Conservation (phyloP, 2,329 filamentous ascomycete species). For the Fusarium robinianum region DNA sequence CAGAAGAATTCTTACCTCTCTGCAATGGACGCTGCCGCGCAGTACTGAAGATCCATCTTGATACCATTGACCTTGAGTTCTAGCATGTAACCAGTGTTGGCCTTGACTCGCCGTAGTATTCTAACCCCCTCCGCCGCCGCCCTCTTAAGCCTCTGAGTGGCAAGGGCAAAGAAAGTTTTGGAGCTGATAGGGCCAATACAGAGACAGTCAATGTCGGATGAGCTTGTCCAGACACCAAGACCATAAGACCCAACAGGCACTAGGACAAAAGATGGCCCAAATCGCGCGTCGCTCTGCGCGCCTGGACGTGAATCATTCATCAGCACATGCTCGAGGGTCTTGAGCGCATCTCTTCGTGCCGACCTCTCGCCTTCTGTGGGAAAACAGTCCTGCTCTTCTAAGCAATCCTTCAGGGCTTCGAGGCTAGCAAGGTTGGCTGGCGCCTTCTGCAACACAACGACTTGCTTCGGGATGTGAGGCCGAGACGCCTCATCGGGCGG, state of each 20-base stretch:
- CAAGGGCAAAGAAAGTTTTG: constrained; percentile 64
- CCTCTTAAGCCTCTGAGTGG: constrained; percentile 57
- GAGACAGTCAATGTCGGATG: constrained; percentile 68
- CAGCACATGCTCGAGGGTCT: constrained; percentile 49
- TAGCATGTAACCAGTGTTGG: constrained; percentile 65
- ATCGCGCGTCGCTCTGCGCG: constrained; percentile 14
- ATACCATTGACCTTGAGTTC: constrained; percentile 63
- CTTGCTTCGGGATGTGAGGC: constrained; percentile 6
- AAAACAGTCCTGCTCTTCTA: constrained; percentile 47
- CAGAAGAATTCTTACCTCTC: constrained; percentile 46
- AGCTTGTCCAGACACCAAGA: constrained; percentile 62
- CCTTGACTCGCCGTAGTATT: constrained; percentile 61
- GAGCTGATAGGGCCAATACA: constrained; percentile 66
- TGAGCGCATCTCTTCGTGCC: constrained; percentile 50
- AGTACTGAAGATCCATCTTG: constrained; percentile 69
- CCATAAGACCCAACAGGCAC: constrained; percentile 69
- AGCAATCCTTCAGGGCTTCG: constrained; percentile 44
- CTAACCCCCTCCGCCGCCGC: constrained; percentile 49
- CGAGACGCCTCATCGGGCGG: neutral
- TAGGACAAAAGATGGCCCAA: constrained; percentile 50
- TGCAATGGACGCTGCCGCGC: constrained; percentile 59
- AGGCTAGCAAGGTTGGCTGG: constrained; percentile 38
- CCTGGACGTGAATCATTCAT: constrained; percentile 38
- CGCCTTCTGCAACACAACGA: constrained; percentile 41
- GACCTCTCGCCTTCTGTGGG: constrained; percentile 52